Base-by-base conservation (phyloP, 139 green algal genomes). In the Chlorella ohadii region DNA sequence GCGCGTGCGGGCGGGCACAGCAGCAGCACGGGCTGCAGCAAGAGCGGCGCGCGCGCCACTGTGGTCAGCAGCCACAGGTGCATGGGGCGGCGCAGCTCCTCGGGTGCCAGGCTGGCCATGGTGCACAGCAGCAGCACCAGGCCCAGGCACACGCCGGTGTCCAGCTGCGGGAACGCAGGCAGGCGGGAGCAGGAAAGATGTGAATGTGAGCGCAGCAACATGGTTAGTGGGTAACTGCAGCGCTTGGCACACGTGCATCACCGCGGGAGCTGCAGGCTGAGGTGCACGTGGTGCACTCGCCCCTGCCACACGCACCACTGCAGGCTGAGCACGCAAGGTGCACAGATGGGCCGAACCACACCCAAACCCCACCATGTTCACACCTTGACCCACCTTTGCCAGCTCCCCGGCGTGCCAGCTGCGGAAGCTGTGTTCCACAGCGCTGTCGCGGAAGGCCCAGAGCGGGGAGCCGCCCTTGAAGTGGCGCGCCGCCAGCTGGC, bases 1-100 rank as follows among this genome's bases (percentile, higher is more conserved):
- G 16, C 3, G 23, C 27, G 75, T 2, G 63, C 36, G 4, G 75
- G 57, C 36, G 38, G 56, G 75, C 56, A 81, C 5, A 71, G 56
- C 23, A 81, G 75, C 56, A 81, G 25, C 75, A 81, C 23, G 2
- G 75, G 75, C 57, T 81, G 75, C 51, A 81, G 39, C 6, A 56
- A 59, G 20, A 81, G 75, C 22, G 75, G 75, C 16, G 75, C 75
- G 31, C 75, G 56, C 11, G 75, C 75, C 34, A 81, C 75, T 2
- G 57, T 38, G 31, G 34, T 27, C 17, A 81, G 75, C 75, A 81
- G 75, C 75, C 56, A 72, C n/a, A 41, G 16, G 56, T 71, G 56
- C 34, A 71, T 4, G 31, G 36, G 47, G 5, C 66, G 51, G 73
- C 73, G 73, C 31, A 51, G 0, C 6, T 15, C 5, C 5, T 23